Conservation (phyloP, 228 moss, liverwort and hornwort genomes). For the Sphagnum fallax region DNA sequence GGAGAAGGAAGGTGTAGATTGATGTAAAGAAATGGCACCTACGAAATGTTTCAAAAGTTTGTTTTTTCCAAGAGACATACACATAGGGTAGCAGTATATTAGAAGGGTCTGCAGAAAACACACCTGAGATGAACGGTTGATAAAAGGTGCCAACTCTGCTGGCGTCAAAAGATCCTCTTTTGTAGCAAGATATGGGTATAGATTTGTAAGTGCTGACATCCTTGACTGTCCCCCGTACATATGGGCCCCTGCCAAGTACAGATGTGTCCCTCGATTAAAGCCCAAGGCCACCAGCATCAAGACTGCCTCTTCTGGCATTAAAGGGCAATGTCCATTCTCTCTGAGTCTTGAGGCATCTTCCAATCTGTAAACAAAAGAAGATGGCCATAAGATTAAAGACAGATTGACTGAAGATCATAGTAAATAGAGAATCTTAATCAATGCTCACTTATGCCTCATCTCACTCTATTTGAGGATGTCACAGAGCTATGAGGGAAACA, state of each 20-base stretch:
- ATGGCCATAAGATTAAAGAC: too few species aligned
- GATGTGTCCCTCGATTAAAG: conserved; percentile 79
- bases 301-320: conserved; percentile 92
- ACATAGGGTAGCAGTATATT: too few species aligned
- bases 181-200: conserved; percentile 82
- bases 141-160: conserved; percentile 70
- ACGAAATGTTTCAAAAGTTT: too few species aligned
- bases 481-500: too few species aligned
- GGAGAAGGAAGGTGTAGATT: too few species aligned
- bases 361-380: conserved; percentile 21
- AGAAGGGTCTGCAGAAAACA: neutral
- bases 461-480: too few species aligned
- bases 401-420: too few species aligned
- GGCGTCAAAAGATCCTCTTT: conserved; percentile 76
- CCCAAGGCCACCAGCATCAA: conserved; percentile 88
- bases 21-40: too few species aligned
- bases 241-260: conserved; percentile 82
- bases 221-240: conserved; percentile 77
- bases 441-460: too few species aligned
- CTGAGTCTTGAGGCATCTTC: conserved; percentile 36
- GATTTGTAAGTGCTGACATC: conserved; percentile 45
- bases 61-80: too few species aligned
- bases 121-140: conserved; percentile 76
- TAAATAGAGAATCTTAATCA: too few species aligned
- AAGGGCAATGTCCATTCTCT: conserved; percentile 76